A percentile compares a stretch with the other conserved stretches of the same genome.
phyloP scores from a whole-genome alignment of 139 green algal species.

The Chlamydomonas sphaeroides region DNA sequence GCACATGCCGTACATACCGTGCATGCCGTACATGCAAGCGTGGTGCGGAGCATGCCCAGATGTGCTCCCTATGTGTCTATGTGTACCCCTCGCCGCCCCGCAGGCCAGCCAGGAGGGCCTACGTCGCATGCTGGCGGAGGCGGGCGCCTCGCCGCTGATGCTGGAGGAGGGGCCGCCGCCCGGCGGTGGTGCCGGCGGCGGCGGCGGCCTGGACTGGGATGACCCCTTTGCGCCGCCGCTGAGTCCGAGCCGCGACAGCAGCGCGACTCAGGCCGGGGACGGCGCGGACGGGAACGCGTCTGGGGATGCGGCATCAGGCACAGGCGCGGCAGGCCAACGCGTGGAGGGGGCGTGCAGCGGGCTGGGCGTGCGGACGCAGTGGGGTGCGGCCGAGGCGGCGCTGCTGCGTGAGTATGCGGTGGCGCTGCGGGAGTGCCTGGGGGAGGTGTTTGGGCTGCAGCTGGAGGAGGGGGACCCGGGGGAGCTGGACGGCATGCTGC shows the following conservation, averaged over 20 bases:
- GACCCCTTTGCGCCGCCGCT: slow-evolving; percentile 16
- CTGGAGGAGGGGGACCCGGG: slow-evolving; percentile 21
- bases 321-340: too few species aligned
- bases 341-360: background rate
- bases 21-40: background rate
- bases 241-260: background rate
- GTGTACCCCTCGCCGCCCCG: background rate
- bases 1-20: too few species aligned
- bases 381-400: background rate
- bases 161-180: background rate
- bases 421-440: slow-evolving; percentile 73
- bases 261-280: background rate
- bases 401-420: slow-evolving; percentile 78
- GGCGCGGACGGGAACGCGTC: background rate
- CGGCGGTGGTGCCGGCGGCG: background rate
- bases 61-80: background rate
- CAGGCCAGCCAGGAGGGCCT: slow-evolving; percentile 28
- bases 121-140: slow-evolving; percentile 7
- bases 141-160: background rate
- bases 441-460: slow-evolving; percentile 72
- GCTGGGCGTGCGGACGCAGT: background rate
- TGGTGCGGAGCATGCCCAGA: background rate
- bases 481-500: slow-evolving; percentile 16
- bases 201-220: background rate
- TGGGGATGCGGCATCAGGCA: background rate